Percentiles rank a stretch among this genome's conserved stretches.
Conservation (phyloP, 164 flowering plant genomes). For the Protea cynaroides region DNA sequence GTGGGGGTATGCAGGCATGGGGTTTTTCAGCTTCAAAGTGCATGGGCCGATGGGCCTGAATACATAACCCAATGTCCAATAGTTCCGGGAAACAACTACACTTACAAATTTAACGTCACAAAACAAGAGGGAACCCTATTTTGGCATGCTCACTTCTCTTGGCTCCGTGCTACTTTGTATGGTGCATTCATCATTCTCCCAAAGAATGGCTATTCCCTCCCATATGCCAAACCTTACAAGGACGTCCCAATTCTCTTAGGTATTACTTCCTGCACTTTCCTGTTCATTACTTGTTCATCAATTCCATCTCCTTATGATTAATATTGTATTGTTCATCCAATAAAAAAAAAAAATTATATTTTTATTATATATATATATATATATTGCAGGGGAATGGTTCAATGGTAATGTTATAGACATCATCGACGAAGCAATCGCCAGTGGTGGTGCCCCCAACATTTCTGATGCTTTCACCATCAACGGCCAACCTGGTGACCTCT, state of each 20-base stretch:
- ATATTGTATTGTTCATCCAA: too few relatives aligned
- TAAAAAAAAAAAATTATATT: too few relatives aligned
- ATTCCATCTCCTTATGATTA: too few relatives aligned
- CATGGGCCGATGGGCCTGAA: slow-evolving; percentile 28
- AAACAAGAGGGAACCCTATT: slow-evolving; percentile 33
- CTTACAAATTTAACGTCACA: slow-evolving; percentile 24
- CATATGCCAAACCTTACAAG: slow-evolving; percentile 20
- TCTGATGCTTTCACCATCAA: slow-evolving; percentile 77
- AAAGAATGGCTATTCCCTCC: slow-evolving; percentile 12
- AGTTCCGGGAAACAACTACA: slow-evolving; percentile 20
- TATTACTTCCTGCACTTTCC: too few relatives aligned
- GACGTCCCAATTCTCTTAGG: slow-evolving; percentile 30
- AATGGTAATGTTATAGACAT: slow-evolving; percentile 59
- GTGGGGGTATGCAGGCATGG: slow-evolving; percentile 28
- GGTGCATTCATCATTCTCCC: slow-evolving; percentile 30
- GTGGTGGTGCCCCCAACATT: slow-evolving; percentile 33
- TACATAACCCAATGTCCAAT: slow-evolving; percentile 31
- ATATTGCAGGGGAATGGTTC: slow-evolving; percentile 96
- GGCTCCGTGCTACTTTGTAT: slow-evolving; percentile 25
- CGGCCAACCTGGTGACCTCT: slow-evolving; percentile 44
- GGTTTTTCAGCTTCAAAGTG: slow-evolving; percentile 18
- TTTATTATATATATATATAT: not conserved
- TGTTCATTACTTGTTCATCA: too few relatives aligned
- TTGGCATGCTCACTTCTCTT: slow-evolving; percentile 29
- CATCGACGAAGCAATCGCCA: slow-evolving; percentile 27